A percentile compares a stretch with the other conserved stretches of the same genome.
Evolutionary conservation across 805 yeast species (phyloP).

Genomic region (Teunomyces pallodes): DNA sequence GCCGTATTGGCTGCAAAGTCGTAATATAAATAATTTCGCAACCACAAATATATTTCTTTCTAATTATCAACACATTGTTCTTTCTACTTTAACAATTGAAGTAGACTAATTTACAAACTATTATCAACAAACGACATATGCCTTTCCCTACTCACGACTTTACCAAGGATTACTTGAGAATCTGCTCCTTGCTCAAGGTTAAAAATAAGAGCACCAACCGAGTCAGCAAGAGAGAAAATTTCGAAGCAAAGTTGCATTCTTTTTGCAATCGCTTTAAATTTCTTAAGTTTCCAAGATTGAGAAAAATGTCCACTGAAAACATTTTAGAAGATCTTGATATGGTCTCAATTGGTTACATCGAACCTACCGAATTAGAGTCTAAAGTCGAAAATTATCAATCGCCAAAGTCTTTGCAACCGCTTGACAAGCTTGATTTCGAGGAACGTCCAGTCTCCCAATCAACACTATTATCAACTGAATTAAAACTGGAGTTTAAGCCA

Average conservation of each 20-base stretch:
- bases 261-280: not conserved
- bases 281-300: not conserved
- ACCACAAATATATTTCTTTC: conserved; percentile 1
- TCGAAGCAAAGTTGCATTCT: not conserved
- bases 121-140: not conserved
- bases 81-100: not conserved
- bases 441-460: not conserved
- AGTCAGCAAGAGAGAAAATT: not conserved
- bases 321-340: not conserved
- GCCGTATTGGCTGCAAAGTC: not conserved
- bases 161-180: not conserved
- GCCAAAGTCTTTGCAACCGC: not conserved
- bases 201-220: not conserved
- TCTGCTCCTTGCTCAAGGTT: not conserved
- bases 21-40: not conserved
- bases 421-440: not conserved
- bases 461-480: not conserved
- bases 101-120: not conserved
- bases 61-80: not conserved
- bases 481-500: not conserved
- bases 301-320: not conserved
- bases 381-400: too few relatives aligned
- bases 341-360: not conserved
- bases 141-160: not conserved
- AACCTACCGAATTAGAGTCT: too few relatives aligned